Base-by-base conservation (phyloP, 768 basidiomycete genomes). In the Gymnopilus dilepis region DNA sequence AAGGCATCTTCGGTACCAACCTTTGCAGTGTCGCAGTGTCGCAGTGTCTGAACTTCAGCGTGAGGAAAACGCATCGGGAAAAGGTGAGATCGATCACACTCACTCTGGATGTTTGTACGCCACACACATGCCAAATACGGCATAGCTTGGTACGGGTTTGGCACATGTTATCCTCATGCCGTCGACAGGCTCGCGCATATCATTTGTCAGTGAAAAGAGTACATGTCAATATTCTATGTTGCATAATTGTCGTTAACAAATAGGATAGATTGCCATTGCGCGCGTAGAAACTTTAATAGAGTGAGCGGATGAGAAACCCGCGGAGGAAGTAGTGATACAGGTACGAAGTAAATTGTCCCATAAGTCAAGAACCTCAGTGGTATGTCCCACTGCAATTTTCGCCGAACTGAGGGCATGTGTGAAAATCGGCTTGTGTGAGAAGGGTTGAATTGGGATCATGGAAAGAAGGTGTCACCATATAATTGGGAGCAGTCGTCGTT, bases 381-480 rank as follows among this genome's bases (percentile, higher is more conserved):
- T 77, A 79, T 37, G 68, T 67, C 22, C 68, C 72, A 42, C 71
- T 77, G 61, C 78, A 82, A 31, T 77, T 74, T 48, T 82, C 79
- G 30, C 78, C 80, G 64, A 83, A 82, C 61, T 82, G 76, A 6
- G 77, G 72, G 63, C 80, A 82, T 48, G 72, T 73, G 48, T 77
- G 76, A 59, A 73, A 72, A 60, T 80, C 77, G 45, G 72, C 60
- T 55, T 73, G 73, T 21, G 74, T 74, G 62, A 81, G 61, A 62
- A 73, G 65, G 47, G 67, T 62, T 59, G 71, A 57, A 62, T 67
- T 66, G 17, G 69, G 38, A 60, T 63, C 54, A 63, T 65, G 67
- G 60, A 69, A 71, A 52, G 68, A 64, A 60, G 62, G 60, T 45
- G 65, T 61, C 55, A 66, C 53, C 64, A 68, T 63, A 52, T 65